Percentiles rank a stretch among this genome's conserved stretches.
Conservation (phyloP, 768 basidiomycete species). For the Leucocoprinus birnbaumii region DNA sequence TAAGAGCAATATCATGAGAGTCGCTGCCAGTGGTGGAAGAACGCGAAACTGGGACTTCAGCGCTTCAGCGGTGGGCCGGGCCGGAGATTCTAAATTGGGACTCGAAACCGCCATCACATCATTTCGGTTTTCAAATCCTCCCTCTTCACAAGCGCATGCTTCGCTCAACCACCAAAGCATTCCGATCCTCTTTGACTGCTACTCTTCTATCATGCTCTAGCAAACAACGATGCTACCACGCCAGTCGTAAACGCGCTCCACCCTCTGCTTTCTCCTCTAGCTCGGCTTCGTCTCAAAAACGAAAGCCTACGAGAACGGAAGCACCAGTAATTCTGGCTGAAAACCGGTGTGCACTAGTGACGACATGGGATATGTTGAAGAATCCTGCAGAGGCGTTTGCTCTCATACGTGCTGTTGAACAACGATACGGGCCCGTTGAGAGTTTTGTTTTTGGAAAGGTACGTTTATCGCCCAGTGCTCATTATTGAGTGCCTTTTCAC, state of each 20-base stretch:
- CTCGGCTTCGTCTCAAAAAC: not conserved
- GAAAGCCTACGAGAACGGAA: not conserved
- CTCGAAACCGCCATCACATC: too few relatives aligned
- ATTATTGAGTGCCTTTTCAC: constrained; percentile 4
- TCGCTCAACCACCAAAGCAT: not conserved
- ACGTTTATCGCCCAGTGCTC: constrained; percentile 13
- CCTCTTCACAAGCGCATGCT: not conserved
- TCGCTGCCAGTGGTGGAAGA: too few relatives aligned
- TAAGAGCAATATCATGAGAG: too few relatives aligned
- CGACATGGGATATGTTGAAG: constrained; percentile 35
- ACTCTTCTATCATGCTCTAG: not conserved
- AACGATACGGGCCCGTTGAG: constrained; percentile 45
- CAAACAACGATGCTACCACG: not conserved
- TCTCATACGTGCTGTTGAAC: constrained; percentile 54
- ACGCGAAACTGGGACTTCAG: too few relatives aligned
- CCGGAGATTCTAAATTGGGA: too few relatives aligned
- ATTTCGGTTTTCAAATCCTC: too few relatives aligned
- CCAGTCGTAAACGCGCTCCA: not conserved
- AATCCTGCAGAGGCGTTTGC: constrained; percentile 50
- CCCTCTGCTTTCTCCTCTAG: not conserved
- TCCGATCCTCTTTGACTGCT: not conserved
- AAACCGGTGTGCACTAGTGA: constrained; percentile 29
- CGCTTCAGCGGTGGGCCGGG: too few relatives aligned
- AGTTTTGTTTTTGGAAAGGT: constrained; percentile 43
- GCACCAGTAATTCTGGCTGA: not conserved